Conservation (phyloP, 2,329 filamentous ascomycete species). For the Fusarium sp. region DNA sequence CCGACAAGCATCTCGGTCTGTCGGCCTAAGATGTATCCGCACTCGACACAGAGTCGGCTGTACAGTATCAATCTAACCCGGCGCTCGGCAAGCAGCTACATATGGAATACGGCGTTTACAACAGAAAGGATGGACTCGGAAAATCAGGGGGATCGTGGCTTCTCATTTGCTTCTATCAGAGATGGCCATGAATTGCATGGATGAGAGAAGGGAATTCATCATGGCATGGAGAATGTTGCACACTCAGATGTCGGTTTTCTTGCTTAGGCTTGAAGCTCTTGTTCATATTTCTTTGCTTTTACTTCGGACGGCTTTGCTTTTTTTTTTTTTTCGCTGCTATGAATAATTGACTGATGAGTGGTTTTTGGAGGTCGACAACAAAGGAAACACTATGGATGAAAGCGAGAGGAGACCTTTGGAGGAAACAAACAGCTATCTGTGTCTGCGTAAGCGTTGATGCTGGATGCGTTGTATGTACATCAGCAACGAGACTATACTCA, state of each 20-base stretch:
- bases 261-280: conserved; percentile 11
- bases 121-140: conserved; percentile 42
- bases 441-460: conserved; percentile 1
- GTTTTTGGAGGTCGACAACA: conserved; percentile 17
- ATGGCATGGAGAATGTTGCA: conserved; percentile 5
- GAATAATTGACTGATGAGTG: conserved; percentile 34
- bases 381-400: neutral
- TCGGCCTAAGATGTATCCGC: conserved; percentile 26
- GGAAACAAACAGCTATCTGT: conserved; percentile 1
- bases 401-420: neutral
- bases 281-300: conserved; percentile 6
- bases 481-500: conserved; percentile 1
- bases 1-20: conserved; percentile 28
- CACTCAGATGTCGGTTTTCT: conserved; percentile 5
- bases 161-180: conserved; percentile 22
- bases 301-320: conserved; percentile 12
- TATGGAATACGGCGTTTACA: conserved; percentile 43
- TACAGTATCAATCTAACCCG: conserved; percentile 39
- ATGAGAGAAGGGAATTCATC: conserved; percentile 28
- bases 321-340: conserved; percentile 19
- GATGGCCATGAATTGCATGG: conserved; percentile 29
- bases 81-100: conserved; percentile 37
- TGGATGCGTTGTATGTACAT: conserved; percentile 8
- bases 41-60: conserved; percentile 30
- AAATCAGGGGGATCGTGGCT: conserved; percentile 35